Base-by-base conservation (phyloP, 2,329 filamentous ascomycete species). In the Ceratocystis destructans region DNA sequence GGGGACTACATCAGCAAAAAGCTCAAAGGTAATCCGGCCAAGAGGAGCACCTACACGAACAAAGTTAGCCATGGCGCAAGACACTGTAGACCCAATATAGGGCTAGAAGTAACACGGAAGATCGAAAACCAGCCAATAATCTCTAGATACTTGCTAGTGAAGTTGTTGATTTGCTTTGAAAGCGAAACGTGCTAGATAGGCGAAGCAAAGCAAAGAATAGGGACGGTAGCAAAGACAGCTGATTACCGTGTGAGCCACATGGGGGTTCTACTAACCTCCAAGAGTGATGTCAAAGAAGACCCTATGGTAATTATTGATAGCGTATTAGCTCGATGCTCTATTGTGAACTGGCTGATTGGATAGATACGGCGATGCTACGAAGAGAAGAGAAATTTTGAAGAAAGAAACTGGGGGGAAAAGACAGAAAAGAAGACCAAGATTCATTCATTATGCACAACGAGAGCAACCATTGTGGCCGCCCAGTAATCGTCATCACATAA, bases 11-110 rank as follows among this genome's bases (percentile, higher is more conserved):
- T 96, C 83, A 69, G 87, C 85, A 80, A 94, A 96, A 69, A 99
- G 84, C 77, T 96, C 90, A 75, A 96, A 91, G 70, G 89, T 92
- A 73, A 96, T 85, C 67, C 91, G 87, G 69, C 92, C 92, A 17
- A 96, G 83, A 2, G 89, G 87, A 73, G 95, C 89, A 69, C 91
- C 91, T 94, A 70, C 15, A 65, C 2, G 44, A 25, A 17, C 5
- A 59, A 59, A 20, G 25, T 33, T 8, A 37, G 55, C n/a, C 17
- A 33, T 8, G 28, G 25, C 5, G 33, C 1, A 15, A 25, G n/a
- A 25, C 7, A 53, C 12, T 12, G 48, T 53, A 20, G 46, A 4
- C 10, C 22, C 20, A 28, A 28, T 25, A 12, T n/a, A 15, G 25
- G n/a, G 22, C 3, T 22, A 25, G 53, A 17, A n/a, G 53, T 5